Conservation (phyloP, 176 grass and related monocot species). For the Cenchrus purpureus region DNA sequence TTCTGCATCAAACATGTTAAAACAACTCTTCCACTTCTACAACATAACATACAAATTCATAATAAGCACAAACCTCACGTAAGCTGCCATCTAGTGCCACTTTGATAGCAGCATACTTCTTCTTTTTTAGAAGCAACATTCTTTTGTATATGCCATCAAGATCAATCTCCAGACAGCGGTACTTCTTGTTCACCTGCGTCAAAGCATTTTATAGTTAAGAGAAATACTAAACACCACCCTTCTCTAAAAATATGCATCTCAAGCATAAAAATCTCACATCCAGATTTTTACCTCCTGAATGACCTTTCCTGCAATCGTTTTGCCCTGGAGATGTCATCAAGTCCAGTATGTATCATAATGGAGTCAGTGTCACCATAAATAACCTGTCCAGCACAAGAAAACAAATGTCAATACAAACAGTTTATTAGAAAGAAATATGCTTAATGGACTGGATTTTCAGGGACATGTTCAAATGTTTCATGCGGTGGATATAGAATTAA, state of each 20-base stretch:
- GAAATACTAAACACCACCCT: constrained; percentile 8
- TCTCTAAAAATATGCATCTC: constrained; percentile 25
- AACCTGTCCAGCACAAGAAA: constrained; percentile 61
- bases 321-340: constrained; percentile 90
- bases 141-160: constrained; percentile 98
- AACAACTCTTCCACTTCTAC: constrained; percentile 30
- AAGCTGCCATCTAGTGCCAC: constrained; percentile 59
- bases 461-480: neutral
- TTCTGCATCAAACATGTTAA: constrained; percentile 62
- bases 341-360: constrained; percentile 97
- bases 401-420: constrained; percentile 15
- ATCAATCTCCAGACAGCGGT: constrained; percentile 94
- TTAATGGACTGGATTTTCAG: constrained; percentile 4
- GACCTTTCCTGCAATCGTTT: constrained; percentile 89
- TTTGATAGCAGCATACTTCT: constrained; percentile 98
- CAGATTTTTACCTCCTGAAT: constrained; percentile 76
- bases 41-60: constrained; percentile 14
- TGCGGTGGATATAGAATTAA: neutral
- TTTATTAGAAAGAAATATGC: constrained; percentile 26
- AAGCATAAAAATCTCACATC: constrained; percentile 12
- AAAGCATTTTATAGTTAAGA: constrained; percentile 27
- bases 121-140: constrained; percentile 99
- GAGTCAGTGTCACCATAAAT: constrained; percentile 99
- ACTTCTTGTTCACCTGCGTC: constrained; percentile 90
- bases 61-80: constrained; percentile 57